phyloP scores from a whole-genome alignment of 768 basidiomycete species.

The Naematelia encephala region DNA sequence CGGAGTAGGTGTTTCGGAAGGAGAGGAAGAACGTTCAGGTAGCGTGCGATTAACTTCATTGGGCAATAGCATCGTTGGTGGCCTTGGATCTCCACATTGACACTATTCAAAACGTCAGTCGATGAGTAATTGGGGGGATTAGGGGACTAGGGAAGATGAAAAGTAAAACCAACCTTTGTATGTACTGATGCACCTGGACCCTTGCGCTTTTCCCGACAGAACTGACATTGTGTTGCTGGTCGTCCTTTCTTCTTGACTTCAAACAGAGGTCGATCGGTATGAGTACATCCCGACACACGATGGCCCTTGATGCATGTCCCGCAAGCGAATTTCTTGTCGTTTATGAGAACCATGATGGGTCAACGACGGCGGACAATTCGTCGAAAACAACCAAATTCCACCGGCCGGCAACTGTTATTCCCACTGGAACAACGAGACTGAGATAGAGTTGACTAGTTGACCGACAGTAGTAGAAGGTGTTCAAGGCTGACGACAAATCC shows the following conservation, averaged over 20 bases:
- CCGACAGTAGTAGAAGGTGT: neutral
- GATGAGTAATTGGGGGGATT: neutral
- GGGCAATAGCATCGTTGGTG: conserved; percentile 6
- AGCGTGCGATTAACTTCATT: neutral
- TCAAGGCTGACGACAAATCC: neutral
- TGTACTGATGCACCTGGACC: conserved; percentile 28
- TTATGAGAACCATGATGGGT: conserved; percentile 43
- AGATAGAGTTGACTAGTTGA: neutral
- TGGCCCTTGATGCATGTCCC: conserved; percentile 94
- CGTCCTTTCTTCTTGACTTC: conserved; percentile 92
- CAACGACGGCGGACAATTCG: neutral
- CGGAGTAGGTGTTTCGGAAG: conserved; percentile 2
- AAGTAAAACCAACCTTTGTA: conserved; percentile 26
- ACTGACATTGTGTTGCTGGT: conserved; percentile 82
- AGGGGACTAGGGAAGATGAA: neutral
- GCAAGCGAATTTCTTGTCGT: conserved; percentile 55
- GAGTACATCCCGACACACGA: conserved; percentile 80
- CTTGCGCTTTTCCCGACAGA: conserved; percentile 76
- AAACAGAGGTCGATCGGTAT: conserved; percentile 82
- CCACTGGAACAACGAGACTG: neutral
- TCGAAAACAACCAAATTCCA: neutral
- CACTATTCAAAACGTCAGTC: conserved; percentile 20
- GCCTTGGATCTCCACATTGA: conserved; percentile 29
- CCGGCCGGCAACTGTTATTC: neutral
- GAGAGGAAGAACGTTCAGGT: neutral